Conservation (phyloP, 345 rosid species). For the Pugionium dolabratum region DNA sequence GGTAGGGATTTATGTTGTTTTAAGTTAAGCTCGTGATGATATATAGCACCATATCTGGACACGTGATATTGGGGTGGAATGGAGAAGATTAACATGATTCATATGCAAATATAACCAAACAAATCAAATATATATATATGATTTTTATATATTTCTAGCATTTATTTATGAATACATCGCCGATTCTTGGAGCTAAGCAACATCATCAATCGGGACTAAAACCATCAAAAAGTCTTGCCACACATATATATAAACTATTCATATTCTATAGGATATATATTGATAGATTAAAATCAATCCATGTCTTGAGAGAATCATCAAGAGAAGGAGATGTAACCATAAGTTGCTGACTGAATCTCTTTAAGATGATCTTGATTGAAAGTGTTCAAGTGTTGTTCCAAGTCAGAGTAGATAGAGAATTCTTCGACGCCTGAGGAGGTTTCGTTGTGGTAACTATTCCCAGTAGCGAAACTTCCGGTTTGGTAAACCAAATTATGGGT, state of each 20-base stretch:
- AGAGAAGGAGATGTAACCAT: constrained; percentile 56
- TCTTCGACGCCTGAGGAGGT: constrained; percentile 54
- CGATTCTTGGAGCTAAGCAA: constrained; percentile 29
- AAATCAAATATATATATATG: constrained; percentile 18
- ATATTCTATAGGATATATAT: constrained; percentile 13
- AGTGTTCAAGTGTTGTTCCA: constrained; percentile 48
- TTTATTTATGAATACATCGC: constrained; percentile 40
- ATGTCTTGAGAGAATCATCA: constrained; percentile 36
- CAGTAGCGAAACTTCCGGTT: constrained; percentile 42
- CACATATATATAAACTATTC: constrained; percentile 28
- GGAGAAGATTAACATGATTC: neutral
- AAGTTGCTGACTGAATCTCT: constrained; percentile 65
- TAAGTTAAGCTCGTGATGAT: neutral
- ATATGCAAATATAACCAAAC: neutral
- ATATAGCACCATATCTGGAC: too few species aligned
- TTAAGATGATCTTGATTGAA: constrained; percentile 57
- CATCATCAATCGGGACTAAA: constrained; percentile 36
- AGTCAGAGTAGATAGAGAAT: constrained; percentile 52
- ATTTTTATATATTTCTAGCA: constrained; percentile 30
- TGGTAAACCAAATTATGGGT: constrained; percentile 52
- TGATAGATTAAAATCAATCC: constrained; percentile 22
- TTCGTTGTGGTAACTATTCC: constrained; percentile 47
- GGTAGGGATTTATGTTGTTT: constrained; percentile 14
- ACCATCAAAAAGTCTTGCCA: constrained; percentile 33
- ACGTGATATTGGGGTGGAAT: neutral